Percentiles rank a stretch among this genome's conserved stretches.
These are phyloP conservation scores for Thyridium curvatum DNA, from an alignment of 2,329 filamentous ascomycete species.

Conservation along the genomic window DNA sequence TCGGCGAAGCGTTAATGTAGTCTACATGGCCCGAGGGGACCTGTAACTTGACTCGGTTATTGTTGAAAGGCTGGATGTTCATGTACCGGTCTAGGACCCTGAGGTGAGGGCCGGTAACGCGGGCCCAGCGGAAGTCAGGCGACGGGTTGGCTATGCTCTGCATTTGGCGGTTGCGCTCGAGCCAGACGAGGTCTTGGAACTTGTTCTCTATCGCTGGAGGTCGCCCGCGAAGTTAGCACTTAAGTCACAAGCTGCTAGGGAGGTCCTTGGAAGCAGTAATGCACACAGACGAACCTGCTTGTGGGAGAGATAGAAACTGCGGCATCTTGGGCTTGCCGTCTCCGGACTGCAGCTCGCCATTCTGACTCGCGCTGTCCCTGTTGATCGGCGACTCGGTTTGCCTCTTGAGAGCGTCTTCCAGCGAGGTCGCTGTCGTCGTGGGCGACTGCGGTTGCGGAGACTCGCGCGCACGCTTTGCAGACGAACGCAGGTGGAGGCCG, in stretches of 20 bases:
- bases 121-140: conserved; percentile 33
- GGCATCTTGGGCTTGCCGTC: conserved; percentile 18
- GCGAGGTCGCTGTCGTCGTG: conserved; percentile 1
- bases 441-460: conserved; percentile 17
- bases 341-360: no score
- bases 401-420: conserved; percentile 1
- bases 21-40: conserved; percentile 69
- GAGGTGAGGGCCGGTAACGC: conserved; percentile 48
- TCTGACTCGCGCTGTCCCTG: no score
- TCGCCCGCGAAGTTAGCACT: background rate
- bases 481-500: conserved; percentile 18
- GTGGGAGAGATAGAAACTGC: conserved; percentile 2
- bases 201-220: conserved; percentile 39
- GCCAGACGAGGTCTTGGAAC: conserved; percentile 48
- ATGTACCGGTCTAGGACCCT: conserved; percentile 72
- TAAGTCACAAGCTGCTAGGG: no score
- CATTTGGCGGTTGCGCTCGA: conserved; percentile 41
- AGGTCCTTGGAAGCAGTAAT: no score
- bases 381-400: no score
- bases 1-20: conserved; percentile 79
- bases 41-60: conserved; percentile 74
- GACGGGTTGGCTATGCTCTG: conserved; percentile 30
- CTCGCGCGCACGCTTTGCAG: conserved; percentile 20
- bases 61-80: conserved; percentile 86
- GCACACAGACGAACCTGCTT: no score